Evolutionary conservation across 257 asterid species (phyloP).

Genomic region (Haberlea rhodopensis): DNA sequence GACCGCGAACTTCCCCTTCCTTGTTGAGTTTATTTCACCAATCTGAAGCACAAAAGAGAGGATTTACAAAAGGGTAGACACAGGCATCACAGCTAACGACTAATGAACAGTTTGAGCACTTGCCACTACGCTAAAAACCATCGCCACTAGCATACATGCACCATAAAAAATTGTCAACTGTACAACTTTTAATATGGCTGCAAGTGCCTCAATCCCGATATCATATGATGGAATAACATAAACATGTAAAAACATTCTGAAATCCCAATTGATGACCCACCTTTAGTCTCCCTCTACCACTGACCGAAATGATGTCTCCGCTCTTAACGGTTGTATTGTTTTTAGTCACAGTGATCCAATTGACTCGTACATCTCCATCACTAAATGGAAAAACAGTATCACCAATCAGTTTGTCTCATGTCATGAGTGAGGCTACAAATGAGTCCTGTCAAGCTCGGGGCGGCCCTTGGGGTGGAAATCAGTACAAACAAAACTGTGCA

Average conservation of each 20-base stretch:
- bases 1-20: slow-evolving; percentile 73
- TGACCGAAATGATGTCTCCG: slow-evolving; percentile 76
- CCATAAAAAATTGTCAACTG: background rate
- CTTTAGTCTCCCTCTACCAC: slow-evolving; percentile 80
- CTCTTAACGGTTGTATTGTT: slow-evolving; percentile 60
- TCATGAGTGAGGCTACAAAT: background rate
- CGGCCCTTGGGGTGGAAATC: no score
- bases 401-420: slow-evolving; percentile 9
- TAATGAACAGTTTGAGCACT: background rate
- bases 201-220: background rate
- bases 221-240: background rate
- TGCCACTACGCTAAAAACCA: no score
- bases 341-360: slow-evolving; percentile 71
- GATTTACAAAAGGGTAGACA: slow-evolving; percentile 9
- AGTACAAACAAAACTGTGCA: background rate
- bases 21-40: slow-evolving; percentile 72
- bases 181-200: background rate
- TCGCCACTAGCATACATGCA: background rate
- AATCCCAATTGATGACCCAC: slow-evolving; percentile 30
- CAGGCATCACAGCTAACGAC: background rate
- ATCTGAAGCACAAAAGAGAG: slow-evolving; percentile 40
- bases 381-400: slow-evolving; percentile 36
- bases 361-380: slow-evolving; percentile 82
- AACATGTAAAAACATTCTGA: background rate
- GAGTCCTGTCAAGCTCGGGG: no score